A percentile compares a stretch with the other conserved stretches of the same genome.
These are phyloP conservation scores for Pythium sp. DNA, from an alignment of 352 stramenopile species.

Conservation along the genomic window DNA sequence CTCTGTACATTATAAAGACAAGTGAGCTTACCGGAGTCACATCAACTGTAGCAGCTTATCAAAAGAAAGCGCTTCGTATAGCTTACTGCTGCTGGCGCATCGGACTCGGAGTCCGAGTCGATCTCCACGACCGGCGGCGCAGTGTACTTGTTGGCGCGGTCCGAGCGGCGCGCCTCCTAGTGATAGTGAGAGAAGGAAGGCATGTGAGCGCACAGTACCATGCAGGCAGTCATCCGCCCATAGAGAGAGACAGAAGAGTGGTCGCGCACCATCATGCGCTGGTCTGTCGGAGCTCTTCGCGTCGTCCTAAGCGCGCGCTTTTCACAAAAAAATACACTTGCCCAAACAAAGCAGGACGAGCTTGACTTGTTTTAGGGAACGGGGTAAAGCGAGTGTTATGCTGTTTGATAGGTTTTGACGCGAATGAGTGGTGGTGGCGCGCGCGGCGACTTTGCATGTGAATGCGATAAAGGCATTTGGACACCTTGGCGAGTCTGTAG, in stretches of 20 bases:
- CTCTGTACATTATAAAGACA: constrained; percentile 10
- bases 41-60: neutral
- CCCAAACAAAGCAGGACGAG: neutral
- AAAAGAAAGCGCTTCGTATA: neutral
- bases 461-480: neutral
- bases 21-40: neutral
- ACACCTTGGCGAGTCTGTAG: neutral
- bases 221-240: neutral
- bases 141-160: constrained; percentile 5
- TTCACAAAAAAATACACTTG: constrained; percentile 7
- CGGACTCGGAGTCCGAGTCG: constrained; percentile 21
- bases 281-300: neutral
- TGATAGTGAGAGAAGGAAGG: neutral
- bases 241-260: neutral
- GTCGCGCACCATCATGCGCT: constrained; percentile 4
- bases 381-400: neutral
- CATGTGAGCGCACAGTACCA: neutral
- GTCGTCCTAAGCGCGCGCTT: constrained; percentile 8
- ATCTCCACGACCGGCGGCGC: constrained; percentile 16
- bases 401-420: neutral
- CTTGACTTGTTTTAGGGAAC: neutral
- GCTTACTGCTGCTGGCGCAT: neutral
- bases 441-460: neutral
- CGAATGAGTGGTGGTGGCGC: neutral
- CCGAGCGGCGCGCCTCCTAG: constrained; percentile 9